Percentiles rank a stretch among this genome's conserved stretches.
Conservation (phyloP, 2,329 filamentous ascomycete species). For the Simplicillium sp. region DNA sequence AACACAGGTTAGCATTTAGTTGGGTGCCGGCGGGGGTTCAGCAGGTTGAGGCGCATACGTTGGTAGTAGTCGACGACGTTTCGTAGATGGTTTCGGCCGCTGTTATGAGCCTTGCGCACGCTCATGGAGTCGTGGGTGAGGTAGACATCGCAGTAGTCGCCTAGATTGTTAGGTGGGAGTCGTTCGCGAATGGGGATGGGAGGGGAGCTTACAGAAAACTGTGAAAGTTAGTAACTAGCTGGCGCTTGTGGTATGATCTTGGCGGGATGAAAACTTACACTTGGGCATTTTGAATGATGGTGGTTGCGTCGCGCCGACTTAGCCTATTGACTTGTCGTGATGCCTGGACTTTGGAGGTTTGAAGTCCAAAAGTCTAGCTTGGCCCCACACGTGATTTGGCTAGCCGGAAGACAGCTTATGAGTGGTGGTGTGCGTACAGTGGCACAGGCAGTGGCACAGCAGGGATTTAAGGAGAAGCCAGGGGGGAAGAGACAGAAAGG, state of each 20-base stretch:
- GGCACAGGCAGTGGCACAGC: background rate
- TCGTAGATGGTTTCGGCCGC: slow-evolving; percentile 88
- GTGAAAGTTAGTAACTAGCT: background rate
- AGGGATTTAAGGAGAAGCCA: too few species aligned
- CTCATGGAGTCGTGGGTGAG: slow-evolving; percentile 99
- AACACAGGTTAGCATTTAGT: slow-evolving; percentile 4
- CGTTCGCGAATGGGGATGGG: slow-evolving; percentile 2
- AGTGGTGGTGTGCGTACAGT: background rate
- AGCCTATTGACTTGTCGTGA: too few species aligned
- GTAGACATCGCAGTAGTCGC: slow-evolving; percentile 99
- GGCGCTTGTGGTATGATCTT: too few species aligned
- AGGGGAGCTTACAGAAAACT: slow-evolving; percentile 20
- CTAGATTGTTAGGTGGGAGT: slow-evolving; percentile 8
- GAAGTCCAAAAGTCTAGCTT: background rate
- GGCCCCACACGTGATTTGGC: slow-evolving; percentile 6
- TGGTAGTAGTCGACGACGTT: slow-evolving; percentile 99
- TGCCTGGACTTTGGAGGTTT: slow-evolving; percentile 1
- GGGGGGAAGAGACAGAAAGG: background rate
- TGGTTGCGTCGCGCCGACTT: background rate
- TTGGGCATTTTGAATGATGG: slow-evolving; percentile 61
- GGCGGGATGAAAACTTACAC: slow-evolving; percentile 50
- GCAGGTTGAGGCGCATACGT: slow-evolving; percentile 43
- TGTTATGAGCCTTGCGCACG: slow-evolving; percentile 97
- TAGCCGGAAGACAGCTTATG: background rate
- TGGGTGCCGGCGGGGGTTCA: background rate